phyloP scores from a whole-genome alignment of 768 basidiomycete genomes.

The Psilocybe cyanescens region DNA sequence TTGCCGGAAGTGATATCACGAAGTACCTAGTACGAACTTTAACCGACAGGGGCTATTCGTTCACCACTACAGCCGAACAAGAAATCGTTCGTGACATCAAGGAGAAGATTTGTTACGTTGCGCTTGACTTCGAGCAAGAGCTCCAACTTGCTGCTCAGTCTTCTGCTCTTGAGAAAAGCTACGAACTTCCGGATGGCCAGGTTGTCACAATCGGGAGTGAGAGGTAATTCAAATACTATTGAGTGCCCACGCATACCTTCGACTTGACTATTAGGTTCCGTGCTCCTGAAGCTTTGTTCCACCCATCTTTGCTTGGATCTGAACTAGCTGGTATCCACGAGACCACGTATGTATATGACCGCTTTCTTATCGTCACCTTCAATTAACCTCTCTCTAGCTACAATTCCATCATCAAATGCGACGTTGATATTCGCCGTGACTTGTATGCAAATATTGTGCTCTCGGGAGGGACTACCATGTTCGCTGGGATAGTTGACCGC shows the following conservation, averaged over 20 bases:
- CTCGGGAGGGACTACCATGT: constrained; percentile 93
- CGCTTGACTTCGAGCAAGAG: constrained; percentile 93
- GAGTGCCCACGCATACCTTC: not conserved
- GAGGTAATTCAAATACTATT: constrained; percentile 64
- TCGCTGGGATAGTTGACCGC: constrained; percentile 94
- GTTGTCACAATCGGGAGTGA: constrained; percentile 95
- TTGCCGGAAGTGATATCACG: constrained; percentile 88
- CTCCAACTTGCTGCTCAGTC: constrained; percentile 88
- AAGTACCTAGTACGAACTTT: constrained; percentile 74
- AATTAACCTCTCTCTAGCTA: constrained; percentile 36
- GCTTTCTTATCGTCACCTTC: not conserved
- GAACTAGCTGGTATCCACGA: constrained; percentile 93
- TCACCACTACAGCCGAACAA: constrained; percentile 91
- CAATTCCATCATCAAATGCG: constrained; percentile 87
- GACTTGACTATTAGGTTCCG: constrained; percentile 65
- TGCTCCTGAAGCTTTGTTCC: constrained; percentile 93
- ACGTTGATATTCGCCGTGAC: constrained; percentile 83
- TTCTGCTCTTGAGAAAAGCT: constrained; percentile 88
- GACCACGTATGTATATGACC: constrained; percentile 57
- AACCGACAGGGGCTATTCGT: constrained; percentile 82
- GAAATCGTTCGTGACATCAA: constrained; percentile 98
- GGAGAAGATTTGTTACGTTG: constrained; percentile 96
- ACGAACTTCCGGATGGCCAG: constrained; percentile 91
- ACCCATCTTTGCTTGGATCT: constrained; percentile 86
- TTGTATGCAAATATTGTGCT: constrained; percentile 83